phyloP scores from a whole-genome alignment of 1,284 basidiomycete species.

The Cutaneotrichosporon sp. region DNA sequence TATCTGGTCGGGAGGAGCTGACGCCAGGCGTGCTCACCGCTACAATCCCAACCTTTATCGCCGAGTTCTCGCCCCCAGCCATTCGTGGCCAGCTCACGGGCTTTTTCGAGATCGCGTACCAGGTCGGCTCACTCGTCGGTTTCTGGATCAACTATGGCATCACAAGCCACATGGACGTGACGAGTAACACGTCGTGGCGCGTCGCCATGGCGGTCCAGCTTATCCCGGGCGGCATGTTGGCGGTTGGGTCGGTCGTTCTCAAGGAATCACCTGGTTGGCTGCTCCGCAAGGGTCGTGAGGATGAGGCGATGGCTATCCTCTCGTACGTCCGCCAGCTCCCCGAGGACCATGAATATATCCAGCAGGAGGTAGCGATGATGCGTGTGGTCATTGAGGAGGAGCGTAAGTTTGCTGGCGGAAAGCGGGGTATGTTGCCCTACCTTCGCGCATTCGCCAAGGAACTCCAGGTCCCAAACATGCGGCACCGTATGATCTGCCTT shows the following conservation, averaged over 20 bases:
- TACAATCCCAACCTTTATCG: constrained; percentile 44
- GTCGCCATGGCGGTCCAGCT: constrained; percentile 60
- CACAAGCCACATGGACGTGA: constrained; percentile 49
- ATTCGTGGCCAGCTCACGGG: constrained; percentile 55
- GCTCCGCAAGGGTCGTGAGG: constrained; percentile 54
- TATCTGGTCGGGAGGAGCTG: neutral
- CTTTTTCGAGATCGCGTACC: constrained; percentile 55
- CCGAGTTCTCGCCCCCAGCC: constrained; percentile 51
- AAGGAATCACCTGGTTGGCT: constrained; percentile 60
- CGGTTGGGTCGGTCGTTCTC: constrained; percentile 55
- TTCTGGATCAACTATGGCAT: constrained; percentile 55
- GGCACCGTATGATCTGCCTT: constrained; percentile 11
- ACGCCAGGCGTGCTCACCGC: constrained; percentile 29
- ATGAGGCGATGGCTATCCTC: constrained; percentile 54
- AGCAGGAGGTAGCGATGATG: constrained; percentile 48
- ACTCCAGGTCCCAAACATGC: constrained; percentile 11
- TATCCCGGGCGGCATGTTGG: constrained; percentile 57
- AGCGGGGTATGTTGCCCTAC: constrained; percentile 14
- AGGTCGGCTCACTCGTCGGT: constrained; percentile 50
- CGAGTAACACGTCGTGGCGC: constrained; percentile 50
- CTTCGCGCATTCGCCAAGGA: neutral
- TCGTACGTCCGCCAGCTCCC: constrained; percentile 54
- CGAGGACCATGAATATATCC: constrained; percentile 46
- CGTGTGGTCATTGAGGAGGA: constrained; percentile 39
- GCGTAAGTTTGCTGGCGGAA: constrained; percentile 20